Conservation (phyloP, 2,329 filamentous ascomycete species). For the Diaporthe aspalathi region DNA sequence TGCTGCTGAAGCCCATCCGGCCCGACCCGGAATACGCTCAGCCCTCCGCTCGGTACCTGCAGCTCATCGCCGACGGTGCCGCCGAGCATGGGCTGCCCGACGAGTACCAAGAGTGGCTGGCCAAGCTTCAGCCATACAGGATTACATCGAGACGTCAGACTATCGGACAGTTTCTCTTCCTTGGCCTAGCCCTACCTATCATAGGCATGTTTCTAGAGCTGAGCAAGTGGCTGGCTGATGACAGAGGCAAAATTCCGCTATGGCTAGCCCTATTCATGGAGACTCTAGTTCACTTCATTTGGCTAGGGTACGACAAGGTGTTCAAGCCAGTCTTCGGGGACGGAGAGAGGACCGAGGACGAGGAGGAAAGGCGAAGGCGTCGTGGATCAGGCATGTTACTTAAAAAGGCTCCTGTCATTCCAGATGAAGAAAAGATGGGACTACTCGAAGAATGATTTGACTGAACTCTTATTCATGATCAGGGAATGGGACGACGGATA, state of each 20-base stretch:
- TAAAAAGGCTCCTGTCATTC: slow-evolving; percentile 23
- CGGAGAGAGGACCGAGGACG: slow-evolving; percentile 74
- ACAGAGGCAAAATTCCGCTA: slow-evolving; percentile 73
- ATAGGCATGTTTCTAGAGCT: slow-evolving; percentile 65
- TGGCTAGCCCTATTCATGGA: slow-evolving; percentile 71
- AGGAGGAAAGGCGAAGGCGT: slow-evolving; percentile 36
- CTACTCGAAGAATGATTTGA: neutral
- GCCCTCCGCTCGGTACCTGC: slow-evolving; percentile 84
- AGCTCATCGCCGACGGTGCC: slow-evolving; percentile 82
- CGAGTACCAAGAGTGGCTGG: slow-evolving; percentile 81
- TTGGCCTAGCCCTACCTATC: slow-evolving; percentile 66
- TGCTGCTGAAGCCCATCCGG: slow-evolving; percentile 61
- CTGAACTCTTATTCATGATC: too few species aligned
- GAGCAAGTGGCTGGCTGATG: slow-evolving; percentile 66
- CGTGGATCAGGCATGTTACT: slow-evolving; percentile 30
- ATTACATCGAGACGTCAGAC: slow-evolving; percentile 75
- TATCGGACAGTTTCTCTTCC: slow-evolving; percentile 73
- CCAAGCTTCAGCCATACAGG: slow-evolving; percentile 75
- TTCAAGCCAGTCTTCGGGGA: slow-evolving; percentile 80
- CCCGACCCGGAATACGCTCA: slow-evolving; percentile 80
- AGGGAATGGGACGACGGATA: too few species aligned
- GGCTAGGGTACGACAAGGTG: slow-evolving; percentile 58
- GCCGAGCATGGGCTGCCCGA: slow-evolving; percentile 81
- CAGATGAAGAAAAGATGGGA: slow-evolving; percentile 38
- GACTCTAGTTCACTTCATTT: slow-evolving; percentile 62